Evolutionary conservation across 2,329 filamentous ascomycete genomes (phyloP), one percentile per base, ranked within the genome.

Genomic region (Dendrostoma leiphaemia): DNA sequence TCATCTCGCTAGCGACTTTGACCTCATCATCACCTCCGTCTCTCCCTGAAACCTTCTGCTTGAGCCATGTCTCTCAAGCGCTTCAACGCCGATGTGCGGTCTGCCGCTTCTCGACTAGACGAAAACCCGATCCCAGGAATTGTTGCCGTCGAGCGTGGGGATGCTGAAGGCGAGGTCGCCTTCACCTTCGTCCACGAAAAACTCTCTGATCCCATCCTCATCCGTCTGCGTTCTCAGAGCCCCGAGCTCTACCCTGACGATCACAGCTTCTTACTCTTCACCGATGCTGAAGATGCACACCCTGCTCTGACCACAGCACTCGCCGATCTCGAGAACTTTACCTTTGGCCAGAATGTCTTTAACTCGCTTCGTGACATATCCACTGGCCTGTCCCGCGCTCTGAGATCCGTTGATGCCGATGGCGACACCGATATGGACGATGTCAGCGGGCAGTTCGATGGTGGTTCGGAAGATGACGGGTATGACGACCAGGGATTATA

Each of bases 141-240:
- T 45, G 71, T 71, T 45, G 65, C 75, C 31, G 71, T 96, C 23
- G 71, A 72, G 31, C 72, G 74, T 32, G 88, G 88, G 15, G 83
- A 85, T 5, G 86, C 88, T 29, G 88, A 93, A 67, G 89, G 88
- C 48, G 83, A 89, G 53, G 76, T 95, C 53, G 78, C 78, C 13
- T 88, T 93, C 66, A 74, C 69, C 4, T 89, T 74, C 57, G 58
- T 51, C 9, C 66, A 71, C 50, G 43, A 63, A 3, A 40, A 47
- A 7, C 53, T 72, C 3, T 35, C 56, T 1, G 19, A 48, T 3
- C 58, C 66, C 15, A 54, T 79, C 4, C 61, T 69, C 21, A 66
- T 80, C 7, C 72, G 67, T 17, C 65, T 72, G 5, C 62, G 75
- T 6, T 67, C 69, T 61, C 34, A 59, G 63, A 60, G 71, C 63